Base-by-base conservation (phyloP, 208 protist species). In the Leishmania aethiopica region DNA sequence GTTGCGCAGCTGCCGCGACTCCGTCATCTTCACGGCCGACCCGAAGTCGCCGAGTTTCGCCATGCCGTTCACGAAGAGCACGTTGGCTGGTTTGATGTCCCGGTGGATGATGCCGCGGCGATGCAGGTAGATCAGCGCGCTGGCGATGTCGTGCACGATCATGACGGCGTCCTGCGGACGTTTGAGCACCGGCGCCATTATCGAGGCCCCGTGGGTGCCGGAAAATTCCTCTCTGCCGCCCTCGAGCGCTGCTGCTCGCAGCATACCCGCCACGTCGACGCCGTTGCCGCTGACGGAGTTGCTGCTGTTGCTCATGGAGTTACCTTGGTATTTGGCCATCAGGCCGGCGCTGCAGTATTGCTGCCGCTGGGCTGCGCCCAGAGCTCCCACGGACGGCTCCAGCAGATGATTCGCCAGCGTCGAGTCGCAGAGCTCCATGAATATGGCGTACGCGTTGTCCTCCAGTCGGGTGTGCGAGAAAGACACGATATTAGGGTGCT, bases 1-100 rank as follows among this genome's bases (percentile, higher is more conserved):
- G 75, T 93, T 93, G 0, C 77, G 88, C 72, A 96, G 86, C 49
- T 88, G 73, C 32, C 80, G 83, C 22, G 81, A 84, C 73, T 89
- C 89, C 35, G 67, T 81, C 80, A 92, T 87, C 62, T 86, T 84
- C 45, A 89, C 90, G 1, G 94, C 94, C 1, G 84, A 88, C 28
- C 94, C 94, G 81, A 97, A 96, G 84, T 97, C 94, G 32, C 75
- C 92, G 62, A 97, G 81, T 84, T 97, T 97, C 28, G 91, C 94
- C 53, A 94, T 89, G 51, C 92, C 90, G 69, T 87, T 86, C 3
- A 82, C 62, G 79, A 97, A 96, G 57, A 97, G 84, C 47, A 97
- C 92, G 80, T 97, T 97, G 51, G 88, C 85, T 1, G 94, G 92
- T 76, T 97, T 97, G 77, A 97, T 92, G 75, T 97, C 94, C 19